These are phyloP conservation scores for Flaveria ramosissima DNA, from an alignment of 129 eudicot genomes.

Conservation along the genomic window DNA sequence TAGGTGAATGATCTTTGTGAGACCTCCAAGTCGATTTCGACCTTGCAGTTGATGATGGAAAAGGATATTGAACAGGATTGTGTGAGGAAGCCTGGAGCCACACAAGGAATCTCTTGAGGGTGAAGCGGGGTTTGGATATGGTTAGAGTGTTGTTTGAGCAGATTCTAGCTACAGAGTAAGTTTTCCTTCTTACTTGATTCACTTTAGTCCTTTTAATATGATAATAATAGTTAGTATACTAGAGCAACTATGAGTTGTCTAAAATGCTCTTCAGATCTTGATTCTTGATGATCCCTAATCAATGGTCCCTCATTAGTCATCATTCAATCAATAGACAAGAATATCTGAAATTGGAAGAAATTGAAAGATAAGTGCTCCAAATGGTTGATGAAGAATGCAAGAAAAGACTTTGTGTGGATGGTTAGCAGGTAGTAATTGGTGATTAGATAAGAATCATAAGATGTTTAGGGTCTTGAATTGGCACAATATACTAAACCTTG, in stretches of 20 bases:
- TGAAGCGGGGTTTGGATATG: conserved; percentile 95
- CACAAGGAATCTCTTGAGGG: conserved; percentile 85
- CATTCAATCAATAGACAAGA: neutral
- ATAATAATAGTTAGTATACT: neutral
- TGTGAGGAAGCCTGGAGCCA: conserved; percentile 83
- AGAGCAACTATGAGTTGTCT: neutral
- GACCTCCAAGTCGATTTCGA: conserved; percentile 65
- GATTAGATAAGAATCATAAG: neutral
- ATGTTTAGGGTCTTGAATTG: neutral
- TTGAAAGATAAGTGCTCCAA: neutral
- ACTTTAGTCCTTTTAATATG: no score
- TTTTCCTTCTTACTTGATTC: conserved; percentile 20
- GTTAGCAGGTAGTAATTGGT: neutral
- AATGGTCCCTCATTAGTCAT: neutral
- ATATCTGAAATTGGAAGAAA: neutral
- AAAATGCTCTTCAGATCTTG: neutral
- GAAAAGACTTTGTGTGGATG: neutral
- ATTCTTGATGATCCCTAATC: neutral
- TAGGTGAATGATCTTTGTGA: conserved; percentile 78
- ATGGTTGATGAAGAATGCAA: neutral
- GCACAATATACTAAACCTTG: neutral
- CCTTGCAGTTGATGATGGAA: conserved; percentile 63
- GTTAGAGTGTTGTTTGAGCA: conserved; percentile 82
- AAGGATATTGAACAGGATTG: conserved; percentile 59
- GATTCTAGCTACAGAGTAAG: conserved; percentile 70